These are phyloP conservation scores for Sordariomycetes sp. DNA, from an alignment of 2,329 filamentous ascomycete genomes.

Conservation along the genomic window DNA sequence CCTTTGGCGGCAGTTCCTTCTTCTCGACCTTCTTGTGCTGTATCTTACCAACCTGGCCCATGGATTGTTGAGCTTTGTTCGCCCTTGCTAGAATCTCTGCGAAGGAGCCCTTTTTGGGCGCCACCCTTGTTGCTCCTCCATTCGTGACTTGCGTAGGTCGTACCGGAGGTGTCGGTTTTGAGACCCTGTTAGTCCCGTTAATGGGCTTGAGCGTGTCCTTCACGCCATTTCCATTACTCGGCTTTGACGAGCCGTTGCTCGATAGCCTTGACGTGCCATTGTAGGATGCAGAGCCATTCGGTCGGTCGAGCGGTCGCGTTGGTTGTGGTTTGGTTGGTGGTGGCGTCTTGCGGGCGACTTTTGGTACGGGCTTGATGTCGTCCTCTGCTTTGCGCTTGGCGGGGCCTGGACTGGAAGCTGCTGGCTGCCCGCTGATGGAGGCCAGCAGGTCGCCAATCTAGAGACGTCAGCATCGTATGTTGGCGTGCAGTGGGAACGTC, in stretches of 20 bases:
- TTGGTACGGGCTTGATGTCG: slow-evolving; percentile 32
- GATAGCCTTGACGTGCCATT: slow-evolving; percentile 1
- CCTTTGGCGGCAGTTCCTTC: slow-evolving; percentile 27
- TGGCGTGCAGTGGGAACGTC: neutral
- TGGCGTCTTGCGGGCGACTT: slow-evolving; percentile 26
- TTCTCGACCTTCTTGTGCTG: slow-evolving; percentile 67
- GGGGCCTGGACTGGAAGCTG: slow-evolving; percentile 23
- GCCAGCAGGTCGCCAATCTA: slow-evolving; percentile 45
- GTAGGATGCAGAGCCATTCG: slow-evolving; percentile 6
- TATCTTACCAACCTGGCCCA: slow-evolving; percentile 59
- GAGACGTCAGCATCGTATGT: neutral
- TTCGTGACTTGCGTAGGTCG: slow-evolving; percentile 8
- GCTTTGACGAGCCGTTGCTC: too few relatives aligned
- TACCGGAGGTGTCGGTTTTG: slow-evolving; percentile 9
- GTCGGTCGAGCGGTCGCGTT: slow-evolving; percentile 15
- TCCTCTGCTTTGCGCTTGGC: slow-evolving; percentile 51
- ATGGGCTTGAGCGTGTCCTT: slow-evolving; percentile 11
- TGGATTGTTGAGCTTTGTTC: slow-evolving; percentile 52
- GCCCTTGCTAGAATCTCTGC: slow-evolving; percentile 66
- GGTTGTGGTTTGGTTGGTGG: slow-evolving; percentile 10
- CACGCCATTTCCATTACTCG: slow-evolving; percentile 6
- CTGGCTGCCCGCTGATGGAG: slow-evolving; percentile 49
- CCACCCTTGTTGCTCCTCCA: too few relatives aligned
- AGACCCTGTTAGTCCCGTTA: slow-evolving; percentile 13
- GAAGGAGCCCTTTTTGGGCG: slow-evolving; percentile 65